phyloP scores from a whole-genome alignment of 169 alveolate species.

The Babesia ovis region DNA sequence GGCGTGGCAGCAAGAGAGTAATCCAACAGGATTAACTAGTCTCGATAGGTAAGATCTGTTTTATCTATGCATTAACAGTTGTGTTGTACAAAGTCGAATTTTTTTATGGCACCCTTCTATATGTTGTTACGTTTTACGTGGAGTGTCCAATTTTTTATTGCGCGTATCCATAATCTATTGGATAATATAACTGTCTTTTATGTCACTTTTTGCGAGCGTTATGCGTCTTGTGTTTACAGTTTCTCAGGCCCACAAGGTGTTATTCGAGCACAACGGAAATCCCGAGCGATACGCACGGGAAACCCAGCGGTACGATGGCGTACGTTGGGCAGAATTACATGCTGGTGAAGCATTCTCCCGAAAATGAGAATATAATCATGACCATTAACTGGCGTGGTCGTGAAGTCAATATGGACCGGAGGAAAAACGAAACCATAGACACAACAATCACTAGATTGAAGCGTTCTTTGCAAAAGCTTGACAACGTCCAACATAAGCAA shows the following conservation, averaged over 20 bases:
- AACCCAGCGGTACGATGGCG: constrained; percentile 1
- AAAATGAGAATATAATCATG: constrained; percentile 25
- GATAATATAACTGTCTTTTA: too few relatives aligned
- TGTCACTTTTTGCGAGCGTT: too few relatives aligned
- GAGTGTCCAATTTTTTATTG: too few relatives aligned
- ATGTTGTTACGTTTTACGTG: too few relatives aligned
- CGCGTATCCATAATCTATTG: too few relatives aligned
- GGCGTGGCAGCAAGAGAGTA: too few relatives aligned
- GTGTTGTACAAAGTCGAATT: too few relatives aligned
- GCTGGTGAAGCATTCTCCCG: constrained; percentile 27
- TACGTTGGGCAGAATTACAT: constrained; percentile 31
- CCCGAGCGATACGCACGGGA: background rate
- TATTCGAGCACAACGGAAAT: background rate
- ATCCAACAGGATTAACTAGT: too few relatives aligned
- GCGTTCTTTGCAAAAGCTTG: constrained; percentile 30
- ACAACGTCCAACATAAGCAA: background rate
- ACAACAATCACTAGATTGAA: constrained; percentile 46
- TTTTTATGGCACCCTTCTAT: too few relatives aligned
- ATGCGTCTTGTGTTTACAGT: background rate
- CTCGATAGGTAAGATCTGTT: too few relatives aligned
- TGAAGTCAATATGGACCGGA: constrained; percentile 45
- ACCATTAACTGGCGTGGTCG: constrained; percentile 37
- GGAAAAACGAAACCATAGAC: constrained; percentile 26
- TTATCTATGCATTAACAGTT: too few relatives aligned
- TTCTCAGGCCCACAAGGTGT: background rate